phyloP scores from a whole-genome alignment of 768 basidiomycete genomes.

The Leccinum disarticulatum region DNA sequence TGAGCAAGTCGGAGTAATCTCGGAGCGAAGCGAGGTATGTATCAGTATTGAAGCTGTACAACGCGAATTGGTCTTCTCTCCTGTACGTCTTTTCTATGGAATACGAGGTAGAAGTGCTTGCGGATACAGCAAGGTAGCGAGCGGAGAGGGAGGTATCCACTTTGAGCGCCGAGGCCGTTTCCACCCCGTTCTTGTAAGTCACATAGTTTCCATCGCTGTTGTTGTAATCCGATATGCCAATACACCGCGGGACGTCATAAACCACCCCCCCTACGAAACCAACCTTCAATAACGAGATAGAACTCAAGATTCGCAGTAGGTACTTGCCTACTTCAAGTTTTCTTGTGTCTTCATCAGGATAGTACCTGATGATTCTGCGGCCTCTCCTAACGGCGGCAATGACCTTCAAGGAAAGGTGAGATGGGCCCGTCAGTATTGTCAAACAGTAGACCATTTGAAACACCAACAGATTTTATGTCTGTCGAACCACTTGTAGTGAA shows the following conservation, averaged over 20 bases:
- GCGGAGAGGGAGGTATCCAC: slow-evolving; percentile 1
- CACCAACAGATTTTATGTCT: slow-evolving; percentile 5
- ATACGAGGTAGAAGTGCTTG: slow-evolving; percentile 13
- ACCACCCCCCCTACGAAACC: background rate
- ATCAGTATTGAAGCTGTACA: slow-evolving; percentile 19
- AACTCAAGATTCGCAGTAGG: background rate
- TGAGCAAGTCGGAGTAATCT: slow-evolving; percentile 9
- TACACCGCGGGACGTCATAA: slow-evolving; percentile 4
- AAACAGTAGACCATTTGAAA: background rate
- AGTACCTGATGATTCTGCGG: background rate
- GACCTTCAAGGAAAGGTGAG: background rate
- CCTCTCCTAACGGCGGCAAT: background rate
- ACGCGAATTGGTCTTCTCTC: slow-evolving; percentile 16
- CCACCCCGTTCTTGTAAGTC: slow-evolving; percentile 3
- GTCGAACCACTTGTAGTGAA: slow-evolving; percentile 3
- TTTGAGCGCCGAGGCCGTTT: background rate
- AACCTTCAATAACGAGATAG: background rate
- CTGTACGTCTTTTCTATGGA: slow-evolving; percentile 11
- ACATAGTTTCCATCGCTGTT: slow-evolving; percentile 7
- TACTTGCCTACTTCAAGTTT: background rate
- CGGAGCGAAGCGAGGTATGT: slow-evolving; percentile 11
- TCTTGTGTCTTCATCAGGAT: background rate
- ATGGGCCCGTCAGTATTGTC: background rate
- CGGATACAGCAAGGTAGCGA: slow-evolving; percentile 12
- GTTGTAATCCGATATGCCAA: background rate